Base-by-base conservation (phyloP, 345 rosid species). In the Salix brachista region DNA sequence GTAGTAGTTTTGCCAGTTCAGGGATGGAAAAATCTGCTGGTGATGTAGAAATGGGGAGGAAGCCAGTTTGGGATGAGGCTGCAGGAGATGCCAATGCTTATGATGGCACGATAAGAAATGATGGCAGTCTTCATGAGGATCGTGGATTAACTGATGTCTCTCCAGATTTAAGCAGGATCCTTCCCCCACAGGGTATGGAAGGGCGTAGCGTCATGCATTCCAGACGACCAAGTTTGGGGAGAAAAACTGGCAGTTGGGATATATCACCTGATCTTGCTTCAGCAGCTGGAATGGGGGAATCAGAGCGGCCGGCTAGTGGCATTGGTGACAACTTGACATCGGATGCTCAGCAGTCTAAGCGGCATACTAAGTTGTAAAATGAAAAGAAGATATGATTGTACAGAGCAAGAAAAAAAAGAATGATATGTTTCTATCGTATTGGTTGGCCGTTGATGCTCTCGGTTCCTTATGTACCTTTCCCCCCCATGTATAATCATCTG, bases 241-340 rank as follows among this genome's bases (percentile, higher is more conserved):
- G 92, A 77, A 86, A 73, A 80, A 88, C 89, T 30, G 93, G 92
- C 75, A 90, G 91, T 90, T 90, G 91, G 91, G 93, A 92, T 68
- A 84, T 88, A 79, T 85, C 97, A 19, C 78, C 89, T 32, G 89
- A 81, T 74, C 77, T 73, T 75, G 85, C 85, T 56, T 65, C 83
- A 62, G 81, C 79, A 25, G 82, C 83, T 39, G 78, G 68, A 79
- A 26, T 78, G 28, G 90, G 84, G 48, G 87, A 79, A 73, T 81
- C 89, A 54, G 84, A 78, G 69, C 79, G 83, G 69, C 68, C 69
- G 1, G 32, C 48, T 58, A 75, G 36, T 71, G 70, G 25, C 48
- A 74, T 71, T 73, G 71, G 64, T 39, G 65, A 46, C 60, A 80
- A 70, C 80, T 71, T 75, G 67, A 74, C 72, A 39, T 42, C 67